Percentiles rank a stretch among this genome's conserved stretches.
These are phyloP conservation scores for Ophioceras dolichostomum DNA, from an alignment of 2,329 filamentous ascomycete genomes.

Conservation along the genomic window DNA sequence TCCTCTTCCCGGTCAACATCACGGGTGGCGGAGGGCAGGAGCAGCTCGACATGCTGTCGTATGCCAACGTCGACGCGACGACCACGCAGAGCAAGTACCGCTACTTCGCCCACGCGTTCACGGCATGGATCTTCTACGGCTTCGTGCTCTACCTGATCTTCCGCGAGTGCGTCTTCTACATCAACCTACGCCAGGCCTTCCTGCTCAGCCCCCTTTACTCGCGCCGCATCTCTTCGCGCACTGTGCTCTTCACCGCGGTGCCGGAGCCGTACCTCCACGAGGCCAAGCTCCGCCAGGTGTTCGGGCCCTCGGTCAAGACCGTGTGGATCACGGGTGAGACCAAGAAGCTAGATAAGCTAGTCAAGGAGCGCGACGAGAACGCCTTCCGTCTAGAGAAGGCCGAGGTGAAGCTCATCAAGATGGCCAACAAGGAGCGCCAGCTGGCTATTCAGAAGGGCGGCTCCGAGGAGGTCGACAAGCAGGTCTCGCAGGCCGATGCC, in stretches of 20 bases:
- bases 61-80: constrained; percentile 57
- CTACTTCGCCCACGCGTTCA: constrained; percentile 71
- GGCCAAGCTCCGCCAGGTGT: constrained; percentile 64
- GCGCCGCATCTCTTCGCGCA: constrained; percentile 77
- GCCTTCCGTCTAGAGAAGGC: constrained; percentile 76
- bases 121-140: constrained; percentile 72
- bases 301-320: constrained; percentile 68
- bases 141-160: constrained; percentile 88
- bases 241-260: constrained; percentile 81
- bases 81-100: constrained; percentile 41
- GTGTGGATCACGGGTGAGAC: constrained; percentile 77
- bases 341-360: constrained; percentile 65
- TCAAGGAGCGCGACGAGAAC: constrained; percentile 68
- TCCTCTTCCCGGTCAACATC: constrained; percentile 75
- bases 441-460: constrained; percentile 55
- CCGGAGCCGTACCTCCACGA: constrained; percentile 68
- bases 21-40: constrained; percentile 56
- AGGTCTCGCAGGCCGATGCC: constrained; percentile 40
- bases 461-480: constrained; percentile 9
- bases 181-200: constrained; percentile 90
- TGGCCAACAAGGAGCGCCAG: constrained; percentile 59
- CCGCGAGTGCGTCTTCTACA: constrained; percentile 83
- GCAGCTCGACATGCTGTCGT: constrained; percentile 68
- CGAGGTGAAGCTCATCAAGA: constrained; percentile 73
- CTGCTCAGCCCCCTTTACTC: constrained; percentile 73